Percentiles rank a stretch among this genome's conserved stretches.
phyloP scores from a whole-genome alignment of 2,329 filamentous ascomycete species.

The Diaporthe caulivora region DNA sequence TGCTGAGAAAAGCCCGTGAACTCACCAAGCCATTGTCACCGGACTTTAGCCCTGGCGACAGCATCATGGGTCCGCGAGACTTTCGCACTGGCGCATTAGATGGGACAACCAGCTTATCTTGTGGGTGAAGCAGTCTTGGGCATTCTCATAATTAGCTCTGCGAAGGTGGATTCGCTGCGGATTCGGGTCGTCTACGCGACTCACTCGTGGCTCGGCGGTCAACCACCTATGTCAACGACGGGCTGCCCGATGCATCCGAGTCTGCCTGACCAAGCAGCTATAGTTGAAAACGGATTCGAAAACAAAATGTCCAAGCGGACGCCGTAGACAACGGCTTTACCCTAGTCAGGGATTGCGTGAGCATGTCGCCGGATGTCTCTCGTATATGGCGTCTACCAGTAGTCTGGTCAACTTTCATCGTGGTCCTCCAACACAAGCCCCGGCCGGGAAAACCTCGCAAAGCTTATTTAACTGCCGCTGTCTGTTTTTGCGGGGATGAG shows the following conservation, averaged over 20 bases:
- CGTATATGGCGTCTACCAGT: not conserved
- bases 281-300: too few relatives aligned
- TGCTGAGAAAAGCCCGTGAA: not conserved
- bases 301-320: not conserved
- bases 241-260: not conserved
- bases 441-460: not conserved
- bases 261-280: not conserved
- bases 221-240: not conserved
- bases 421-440: not conserved
- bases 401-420: not conserved
- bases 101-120: not conserved
- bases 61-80: not conserved
- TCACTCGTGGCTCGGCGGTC: slow-evolving; percentile 21
- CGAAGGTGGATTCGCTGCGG: not conserved
- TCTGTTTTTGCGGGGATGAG: not conserved
- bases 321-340: not conserved
- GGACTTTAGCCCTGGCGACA: not conserved
- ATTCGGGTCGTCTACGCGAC: not conserved
- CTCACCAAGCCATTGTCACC: too few relatives aligned
- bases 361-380: not conserved
- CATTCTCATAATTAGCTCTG: not conserved
- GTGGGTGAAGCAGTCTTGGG: not conserved
- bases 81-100: not conserved
- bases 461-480: not conserved
- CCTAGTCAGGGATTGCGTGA: not conserved